Conservation (phyloP, 1,284 basidiomycete species). For the Ustilago hordei region DNA sequence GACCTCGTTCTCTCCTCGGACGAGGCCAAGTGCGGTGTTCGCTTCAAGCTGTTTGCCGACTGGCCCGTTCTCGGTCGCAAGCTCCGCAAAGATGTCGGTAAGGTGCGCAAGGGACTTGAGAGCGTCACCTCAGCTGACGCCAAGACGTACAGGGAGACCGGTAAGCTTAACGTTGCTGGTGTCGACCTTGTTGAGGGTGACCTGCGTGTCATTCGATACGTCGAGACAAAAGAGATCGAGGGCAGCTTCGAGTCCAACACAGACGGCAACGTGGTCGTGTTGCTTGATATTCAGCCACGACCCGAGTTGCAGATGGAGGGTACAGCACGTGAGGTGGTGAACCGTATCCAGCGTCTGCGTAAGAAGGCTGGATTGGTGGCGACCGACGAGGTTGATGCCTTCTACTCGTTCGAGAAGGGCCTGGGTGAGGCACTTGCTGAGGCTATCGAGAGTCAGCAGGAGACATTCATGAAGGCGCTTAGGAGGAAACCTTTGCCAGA, state of each 20-base stretch:
- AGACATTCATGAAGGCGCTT: conserved; percentile 82
- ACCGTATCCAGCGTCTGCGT: conserved; percentile 93
- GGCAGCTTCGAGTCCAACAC: conserved; percentile 83
- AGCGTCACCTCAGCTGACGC: conserved; percentile 83
- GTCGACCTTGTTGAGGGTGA: conserved; percentile 91
- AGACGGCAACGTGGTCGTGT: conserved; percentile 92
- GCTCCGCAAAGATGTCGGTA: conserved; percentile 89
- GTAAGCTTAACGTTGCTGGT: conserved; percentile 86
- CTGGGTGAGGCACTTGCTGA: conserved; percentile 75
- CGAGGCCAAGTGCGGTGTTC: conserved; percentile 86
- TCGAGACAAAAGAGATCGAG: conserved; percentile 74
- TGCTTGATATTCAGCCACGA: conserved; percentile 88
- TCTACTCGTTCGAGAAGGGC: conserved; percentile 83
- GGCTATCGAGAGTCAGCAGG: conserved; percentile 80
- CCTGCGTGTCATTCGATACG: conserved; percentile 88
- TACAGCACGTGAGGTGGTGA: conserved; percentile 88
- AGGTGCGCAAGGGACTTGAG: conserved; percentile 89
- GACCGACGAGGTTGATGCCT: conserved; percentile 92
- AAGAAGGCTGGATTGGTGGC: conserved; percentile 95
- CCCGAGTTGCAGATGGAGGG: conserved; percentile 89
- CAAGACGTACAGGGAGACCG: conserved; percentile 81
- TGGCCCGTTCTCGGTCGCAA: conserved; percentile 95
- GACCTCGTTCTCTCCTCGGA: conserved; percentile 89
- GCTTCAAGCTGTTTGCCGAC: conserved; percentile 92
- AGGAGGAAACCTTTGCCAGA: conserved; percentile 72